Evolutionary conservation across 768 basidiomycete genomes (phyloP), one percentile per base, ranked within the genome.

Genomic region (Tricholoma terreum): DNA sequence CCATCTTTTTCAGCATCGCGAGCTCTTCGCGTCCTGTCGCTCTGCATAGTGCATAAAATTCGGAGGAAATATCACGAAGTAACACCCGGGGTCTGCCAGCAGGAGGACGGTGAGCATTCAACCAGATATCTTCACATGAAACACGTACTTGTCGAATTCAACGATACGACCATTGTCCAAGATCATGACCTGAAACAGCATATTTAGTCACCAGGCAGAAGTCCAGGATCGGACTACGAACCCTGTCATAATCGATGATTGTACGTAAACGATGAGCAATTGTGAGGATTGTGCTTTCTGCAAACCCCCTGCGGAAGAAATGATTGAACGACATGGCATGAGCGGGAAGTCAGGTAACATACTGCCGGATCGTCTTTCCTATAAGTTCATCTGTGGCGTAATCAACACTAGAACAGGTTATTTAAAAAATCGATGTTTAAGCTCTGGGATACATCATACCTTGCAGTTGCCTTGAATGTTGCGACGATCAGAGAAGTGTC

Each of bases 301-400:
- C 84, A 60, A 92, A 93, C 74, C 88, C 85, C 11, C 87, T 89
- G 64, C 4, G 43, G 19, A 52, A 24, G 0, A 42, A 17, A 33
- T 21, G 21, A 31, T 27, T 21, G 10, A 42, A 22, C 17, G 27
- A 48, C 17, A 17, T 21, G 12, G 22, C 34, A 42, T 10, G n/a
- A 43, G 11, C 33, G 19, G 1, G 15, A 51, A 17, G 17, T 33
- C 27, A 24, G 5, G 4, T 48, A 9, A 75, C 85, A 67, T 65
- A 92, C 90, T 85, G 83, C 74, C 88, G 74, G 43, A 92, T 92
- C 3, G 89, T 90, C 66, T 87, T 87, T 35, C 87, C 80, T 62
- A 92, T 94, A 3, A 94, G 77, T 65, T 93, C 91, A 67, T 95
- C 92, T 0, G 93, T 94, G 19, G 90, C 90, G 68, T 93, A 90